Conservation (phyloP, 805 yeast species). For the Metschnikowia santaceciliae region DNA sequence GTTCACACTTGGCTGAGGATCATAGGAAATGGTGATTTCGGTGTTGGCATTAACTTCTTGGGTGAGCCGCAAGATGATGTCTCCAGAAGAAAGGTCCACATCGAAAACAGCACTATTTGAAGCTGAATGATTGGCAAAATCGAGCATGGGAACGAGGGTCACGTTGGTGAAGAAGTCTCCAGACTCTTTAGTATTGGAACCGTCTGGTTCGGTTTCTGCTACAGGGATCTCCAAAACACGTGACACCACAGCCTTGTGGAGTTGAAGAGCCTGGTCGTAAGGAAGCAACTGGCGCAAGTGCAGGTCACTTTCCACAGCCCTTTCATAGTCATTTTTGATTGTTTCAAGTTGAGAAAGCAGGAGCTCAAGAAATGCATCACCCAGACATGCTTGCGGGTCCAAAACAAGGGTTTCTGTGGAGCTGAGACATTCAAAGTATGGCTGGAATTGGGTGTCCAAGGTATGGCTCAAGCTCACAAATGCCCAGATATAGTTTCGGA, state of each 20-base stretch:
- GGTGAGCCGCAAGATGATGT: slow-evolving; percentile 35
- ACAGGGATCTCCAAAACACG: slow-evolving; percentile 65
- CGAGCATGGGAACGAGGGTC: slow-evolving; percentile 62
- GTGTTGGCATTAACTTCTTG: slow-evolving; percentile 3
- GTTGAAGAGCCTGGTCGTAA: slow-evolving; percentile 24
- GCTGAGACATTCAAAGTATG: slow-evolving; percentile 11
- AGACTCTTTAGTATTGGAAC: too few species aligned
- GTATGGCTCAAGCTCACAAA: neutral
- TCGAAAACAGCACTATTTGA: slow-evolving; percentile 50
- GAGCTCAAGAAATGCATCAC: neutral
- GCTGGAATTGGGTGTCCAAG: slow-evolving; percentile 3
- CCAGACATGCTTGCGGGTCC: neutral
- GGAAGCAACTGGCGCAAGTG: slow-evolving; percentile 14
- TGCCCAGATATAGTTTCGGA: slow-evolving; percentile 17
- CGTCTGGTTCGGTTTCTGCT: slow-evolving; percentile 5
- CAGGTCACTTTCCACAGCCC: neutral
- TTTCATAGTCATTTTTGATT: slow-evolving; percentile 1
- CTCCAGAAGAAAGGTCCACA: slow-evolving; percentile 43
- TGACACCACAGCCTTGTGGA: slow-evolving; percentile 49
- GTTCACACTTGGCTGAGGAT: slow-evolving; percentile 7
- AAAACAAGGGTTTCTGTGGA: slow-evolving; percentile 10
- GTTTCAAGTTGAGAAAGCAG: neutral
- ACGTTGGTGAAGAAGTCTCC: slow-evolving; percentile 47
- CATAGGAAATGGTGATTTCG: slow-evolving; percentile 17
- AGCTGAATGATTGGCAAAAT: slow-evolving; percentile 61